Conservation (phyloP, 371 early-diverging fungal genomes). For the Syncephalastrum racemosum region DNA sequence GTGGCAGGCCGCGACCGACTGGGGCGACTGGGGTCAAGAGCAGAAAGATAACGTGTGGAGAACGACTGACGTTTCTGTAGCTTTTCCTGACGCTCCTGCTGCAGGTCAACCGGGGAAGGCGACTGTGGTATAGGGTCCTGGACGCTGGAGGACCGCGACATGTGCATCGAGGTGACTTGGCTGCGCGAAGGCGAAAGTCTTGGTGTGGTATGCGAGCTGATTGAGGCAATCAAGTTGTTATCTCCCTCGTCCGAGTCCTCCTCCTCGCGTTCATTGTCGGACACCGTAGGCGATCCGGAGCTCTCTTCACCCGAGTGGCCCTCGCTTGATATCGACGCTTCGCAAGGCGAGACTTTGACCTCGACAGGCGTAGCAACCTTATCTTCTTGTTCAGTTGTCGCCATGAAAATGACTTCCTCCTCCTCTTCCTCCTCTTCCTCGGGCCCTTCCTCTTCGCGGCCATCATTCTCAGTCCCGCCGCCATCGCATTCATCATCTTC, state of each 20-base stretch:
- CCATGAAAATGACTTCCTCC: slow-evolving; percentile 39
- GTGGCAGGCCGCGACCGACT: background rate
- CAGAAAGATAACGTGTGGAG: slow-evolving; percentile 40
- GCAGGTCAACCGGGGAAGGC: too few species aligned
- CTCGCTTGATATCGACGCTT: slow-evolving; percentile 9
- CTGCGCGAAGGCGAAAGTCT: slow-evolving; percentile 23
- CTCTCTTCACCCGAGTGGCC: background rate
- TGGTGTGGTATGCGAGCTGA: slow-evolving; percentile 31
- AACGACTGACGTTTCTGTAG: slow-evolving; percentile 46
- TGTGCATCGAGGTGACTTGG: slow-evolving; percentile 23
- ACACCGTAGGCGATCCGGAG: slow-evolving; percentile 16
- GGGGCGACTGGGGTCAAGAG: slow-evolving; percentile 8
- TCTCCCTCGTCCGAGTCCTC: slow-evolving; percentile 40
- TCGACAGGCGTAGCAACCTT: slow-evolving; percentile 28
- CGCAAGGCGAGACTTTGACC: slow-evolving; percentile 24
- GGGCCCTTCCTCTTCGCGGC: slow-evolving; percentile 26
- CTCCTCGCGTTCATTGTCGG: slow-evolving; percentile 44
- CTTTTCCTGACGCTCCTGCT: slow-evolving; percentile 34
- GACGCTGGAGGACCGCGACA: slow-evolving; percentile 19
- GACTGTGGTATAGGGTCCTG: slow-evolving; percentile 9
- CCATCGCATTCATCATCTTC: slow-evolving; percentile 21
- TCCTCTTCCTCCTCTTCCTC: slow-evolving; percentile 41
- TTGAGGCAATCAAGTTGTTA: slow-evolving; percentile 28
- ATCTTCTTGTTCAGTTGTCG: slow-evolving; percentile 31
- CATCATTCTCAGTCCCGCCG: slow-evolving; percentile 21